Evolutionary conservation across 2,329 filamentous ascomycete species (phyloP).

Genomic region (Diaporthe sp.): DNA sequence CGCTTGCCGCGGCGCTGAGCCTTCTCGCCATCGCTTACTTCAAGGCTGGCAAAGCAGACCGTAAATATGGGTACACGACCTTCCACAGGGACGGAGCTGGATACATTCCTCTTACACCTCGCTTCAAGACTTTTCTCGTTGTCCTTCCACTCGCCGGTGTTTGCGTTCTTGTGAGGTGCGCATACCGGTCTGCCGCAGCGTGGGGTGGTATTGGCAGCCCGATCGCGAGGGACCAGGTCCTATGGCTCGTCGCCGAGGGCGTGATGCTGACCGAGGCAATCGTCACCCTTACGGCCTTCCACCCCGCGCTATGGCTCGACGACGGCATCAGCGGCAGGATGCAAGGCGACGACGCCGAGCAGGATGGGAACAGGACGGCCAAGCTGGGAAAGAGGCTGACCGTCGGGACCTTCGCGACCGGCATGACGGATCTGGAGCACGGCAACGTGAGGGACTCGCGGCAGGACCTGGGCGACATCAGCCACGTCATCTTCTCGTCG

Average conservation of each 20-base stretch:
- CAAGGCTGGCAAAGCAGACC: slow-evolving; percentile 45
- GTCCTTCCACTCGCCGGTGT: slow-evolving; percentile 45
- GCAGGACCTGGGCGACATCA: slow-evolving; percentile 23
- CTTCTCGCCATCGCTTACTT: slow-evolving; percentile 46
- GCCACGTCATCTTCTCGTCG: slow-evolving; percentile 33
- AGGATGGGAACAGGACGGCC: not conserved
- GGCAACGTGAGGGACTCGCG: slow-evolving; percentile 8
- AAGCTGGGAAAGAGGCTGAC: slow-evolving; percentile 37
- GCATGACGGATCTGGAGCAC: slow-evolving; percentile 18
- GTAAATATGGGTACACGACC: slow-evolving; percentile 48
- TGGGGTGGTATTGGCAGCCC: slow-evolving; percentile 46
- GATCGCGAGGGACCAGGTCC: slow-evolving; percentile 46
- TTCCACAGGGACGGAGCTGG: slow-evolving; percentile 47
- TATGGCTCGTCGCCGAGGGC: slow-evolving; percentile 50
- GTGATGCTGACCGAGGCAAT: slow-evolving; percentile 49
- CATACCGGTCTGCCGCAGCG: slow-evolving; percentile 48
- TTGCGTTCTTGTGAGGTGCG: slow-evolving; percentile 47
- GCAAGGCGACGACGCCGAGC: not conserved
- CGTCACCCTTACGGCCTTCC: slow-evolving; percentile 47
- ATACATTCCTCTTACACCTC: slow-evolving; percentile 45
- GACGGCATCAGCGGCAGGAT: slow-evolving; percentile 15
- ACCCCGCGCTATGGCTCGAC: slow-evolving; percentile 47
- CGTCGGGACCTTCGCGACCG: slow-evolving; percentile 31
- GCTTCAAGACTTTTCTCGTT: slow-evolving; percentile 48
- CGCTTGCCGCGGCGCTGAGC: slow-evolving; percentile 45